A percentile compares a stretch with the other conserved stretches of the same genome.
Conservation (phyloP, 2,329 filamentous ascomycete species). For the Xylaria digitata region DNA sequence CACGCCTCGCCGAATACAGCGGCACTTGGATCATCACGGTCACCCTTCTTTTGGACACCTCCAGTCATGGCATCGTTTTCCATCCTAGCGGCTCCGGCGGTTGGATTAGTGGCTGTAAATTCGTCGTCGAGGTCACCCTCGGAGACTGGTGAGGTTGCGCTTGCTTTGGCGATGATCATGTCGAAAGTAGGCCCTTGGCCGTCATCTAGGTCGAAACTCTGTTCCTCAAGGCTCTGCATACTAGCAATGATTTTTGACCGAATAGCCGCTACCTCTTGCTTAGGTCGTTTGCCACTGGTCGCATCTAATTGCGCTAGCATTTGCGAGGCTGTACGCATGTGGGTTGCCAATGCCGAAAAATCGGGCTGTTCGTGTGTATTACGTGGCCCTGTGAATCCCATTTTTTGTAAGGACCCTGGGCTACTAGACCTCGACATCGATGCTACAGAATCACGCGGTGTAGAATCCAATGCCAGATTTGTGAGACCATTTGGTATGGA, state of each 20-base stretch:
- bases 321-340: slow-evolving; percentile 88
- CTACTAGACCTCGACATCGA: slow-evolving; percentile 76
- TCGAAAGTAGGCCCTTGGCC: slow-evolving; percentile 81
- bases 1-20: slow-evolving; percentile 89
- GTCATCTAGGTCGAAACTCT: slow-evolving; percentile 82
- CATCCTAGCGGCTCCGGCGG: slow-evolving; percentile 83
- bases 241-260: slow-evolving; percentile 88
- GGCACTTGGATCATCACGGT: slow-evolving; percentile 86
- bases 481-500: slow-evolving; percentile 44
- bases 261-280: slow-evolving; percentile 83
- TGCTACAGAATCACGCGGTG: slow-evolving; percentile 76
- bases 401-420: slow-evolving; percentile 69
- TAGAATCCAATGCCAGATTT: slow-evolving; percentile 64
- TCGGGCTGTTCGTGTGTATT: slow-evolving; percentile 76
- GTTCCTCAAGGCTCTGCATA: slow-evolving; percentile 88
- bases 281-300: slow-evolving; percentile 82
- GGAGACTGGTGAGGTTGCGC: slow-evolving; percentile 58
- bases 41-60: slow-evolving; percentile 81
- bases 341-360: slow-evolving; percentile 83
- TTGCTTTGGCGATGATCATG: slow-evolving; percentile 80
- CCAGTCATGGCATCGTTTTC: slow-evolving; percentile 91
- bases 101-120: slow-evolving; percentile 66
- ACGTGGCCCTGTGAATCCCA: slow-evolving; percentile 68
- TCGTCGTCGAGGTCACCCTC: slow-evolving; percentile 52
- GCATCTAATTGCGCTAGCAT: slow-evolving; percentile 87